Base-by-base conservation (phyloP, 306 rosid species). In the Cotoneaster glaucophyllus region DNA sequence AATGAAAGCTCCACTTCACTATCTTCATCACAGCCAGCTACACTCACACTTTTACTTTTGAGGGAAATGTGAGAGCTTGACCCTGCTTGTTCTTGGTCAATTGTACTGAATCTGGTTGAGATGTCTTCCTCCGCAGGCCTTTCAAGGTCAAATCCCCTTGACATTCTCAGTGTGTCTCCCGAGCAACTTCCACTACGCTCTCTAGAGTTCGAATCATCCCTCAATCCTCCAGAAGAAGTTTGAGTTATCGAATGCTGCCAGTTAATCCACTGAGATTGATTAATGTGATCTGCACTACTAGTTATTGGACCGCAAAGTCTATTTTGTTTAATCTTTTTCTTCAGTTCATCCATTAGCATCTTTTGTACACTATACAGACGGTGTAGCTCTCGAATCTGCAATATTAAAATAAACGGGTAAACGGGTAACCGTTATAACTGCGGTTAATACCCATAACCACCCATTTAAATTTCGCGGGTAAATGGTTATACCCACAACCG, bases 351-450 rank as follows among this genome's bases (percentile, higher is more conserved):
- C 99, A 88, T 89, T 77, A 90, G 63, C 96, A 44, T 88, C 82
- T 87, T 95, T 77, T 95, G 99, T 69, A 89, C 92, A 29, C 74
- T 85, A 74, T 92, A 90, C 68, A 92, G 82, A 71, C 96, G 73
- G 80, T 95, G 99, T 44, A 95, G 97, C 73, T 95, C 99, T 70
- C 82, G 73, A 50, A 89, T 94, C 99, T 95, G 85, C 78, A 88
- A 81, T 34, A 64, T 70, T 74, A n/a, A n/a, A n/a, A n/a, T n/a
- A n/a, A n/a, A n/a, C n/a, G n/a, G n/a, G n/a, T n/a, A n/a, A n/a
- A n/a, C n/a, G n/a, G n/a, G n/a, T n/a, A n/a, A n/a, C n/a, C n/a
- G n/a, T n/a, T n/a, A n/a, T n/a, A n/a, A n/a, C n/a, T n/a, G n/a
- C n/a, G n/a, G n/a, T n/a, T n/a, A n/a, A n/a, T n/a, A n/a, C n/a